Base-by-base conservation (phyloP, 371 early-diverging fungal genomes). In the Dichotomocladium elegans region DNA sequence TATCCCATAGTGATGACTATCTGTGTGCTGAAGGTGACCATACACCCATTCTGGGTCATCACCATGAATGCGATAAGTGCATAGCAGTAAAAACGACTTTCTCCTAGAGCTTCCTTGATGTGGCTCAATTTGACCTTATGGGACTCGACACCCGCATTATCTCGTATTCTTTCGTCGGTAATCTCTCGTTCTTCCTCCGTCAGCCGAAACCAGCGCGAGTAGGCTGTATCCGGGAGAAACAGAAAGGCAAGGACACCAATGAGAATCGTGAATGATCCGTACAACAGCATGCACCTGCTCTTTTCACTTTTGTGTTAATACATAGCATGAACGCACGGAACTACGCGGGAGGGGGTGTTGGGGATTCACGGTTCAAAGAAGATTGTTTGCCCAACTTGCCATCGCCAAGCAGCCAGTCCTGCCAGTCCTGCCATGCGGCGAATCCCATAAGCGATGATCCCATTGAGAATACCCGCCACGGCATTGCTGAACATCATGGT, bases 391-490 rank as follows among this genome's bases (percentile, higher is more conserved):
- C 4, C 11, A 10, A 14, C 12, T 42, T 43, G 25, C 49, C 53
- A 59, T 47, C 49, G 43, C 59, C 59, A 59, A 11, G 48, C 53
- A 42, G 27, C n/a, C 34, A 59, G n/a, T 9, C 48, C 44, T 11
- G 31, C 45, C 3, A 59, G 7, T 2, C 53, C 49, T 8, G 74
- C 49, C 45, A 85, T 74, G 41, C 77, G 59, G 15, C 41, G 55
- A 47, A 85, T 68, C 3, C 71, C 80, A 22, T 78, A 72, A 11
- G 82, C 79, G 5, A 80, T 62, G 9, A 80, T 68, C 0, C 81
- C 85, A 48, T 77, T 78, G 28, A 81, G 60, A 14, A 72, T 63
- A 25, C 70, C 68, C 33, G 80, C 69, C 10, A 69, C 22, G 9
- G 47, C 41, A 22, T 63, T 63, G 24, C 30, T 44, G 0, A 52